Conservation (phyloP, 345 rosid genomes). For the Combretum micranthum region DNA sequence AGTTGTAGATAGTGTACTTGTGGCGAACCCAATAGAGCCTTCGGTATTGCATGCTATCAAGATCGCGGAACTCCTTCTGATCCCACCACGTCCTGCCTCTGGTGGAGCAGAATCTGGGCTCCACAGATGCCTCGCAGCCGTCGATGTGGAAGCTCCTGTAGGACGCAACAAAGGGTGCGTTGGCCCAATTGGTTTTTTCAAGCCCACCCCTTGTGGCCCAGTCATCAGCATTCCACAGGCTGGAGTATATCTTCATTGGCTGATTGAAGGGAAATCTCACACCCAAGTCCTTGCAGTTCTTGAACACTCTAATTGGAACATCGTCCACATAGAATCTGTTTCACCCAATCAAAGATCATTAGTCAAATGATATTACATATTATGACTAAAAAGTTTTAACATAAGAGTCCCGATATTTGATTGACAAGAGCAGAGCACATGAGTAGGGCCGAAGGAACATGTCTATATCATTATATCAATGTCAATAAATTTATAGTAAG, state of each 20-base stretch:
- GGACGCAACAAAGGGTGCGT: slow-evolving; percentile 55
- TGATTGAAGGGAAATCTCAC: slow-evolving; percentile 73
- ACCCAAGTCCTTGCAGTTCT: slow-evolving; percentile 70
- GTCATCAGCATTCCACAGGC: slow-evolving; percentile 83
- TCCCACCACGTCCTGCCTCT: slow-evolving; percentile 46
- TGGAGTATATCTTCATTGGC: slow-evolving; percentile 82
- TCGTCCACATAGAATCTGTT: slow-evolving; percentile 70
- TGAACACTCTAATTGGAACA: slow-evolving; percentile 71
- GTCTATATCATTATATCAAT: no score
- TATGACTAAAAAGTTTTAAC: no score
- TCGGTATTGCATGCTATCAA: slow-evolving; percentile 25
- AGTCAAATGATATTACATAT: no score
- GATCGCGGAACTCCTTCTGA: slow-evolving; percentile 34
- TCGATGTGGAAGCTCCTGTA: slow-evolving; percentile 35
- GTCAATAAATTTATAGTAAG: no score
- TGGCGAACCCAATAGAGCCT: slow-evolving; percentile 30
- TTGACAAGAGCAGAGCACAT: background rate
- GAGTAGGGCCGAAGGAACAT: no score
- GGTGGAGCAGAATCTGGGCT: slow-evolving; percentile 62
- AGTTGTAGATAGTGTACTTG: slow-evolving; percentile 31
- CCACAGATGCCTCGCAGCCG: slow-evolving; percentile 37
- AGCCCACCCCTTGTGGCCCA: slow-evolving; percentile 94
- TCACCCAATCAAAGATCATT: background rate
- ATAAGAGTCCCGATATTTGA: background rate
- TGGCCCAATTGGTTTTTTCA: slow-evolving; percentile 80